phyloP scores from a whole-genome alignment of 2,329 filamentous ascomycete genomes.

The Aspergillus thermomutatus region DNA sequence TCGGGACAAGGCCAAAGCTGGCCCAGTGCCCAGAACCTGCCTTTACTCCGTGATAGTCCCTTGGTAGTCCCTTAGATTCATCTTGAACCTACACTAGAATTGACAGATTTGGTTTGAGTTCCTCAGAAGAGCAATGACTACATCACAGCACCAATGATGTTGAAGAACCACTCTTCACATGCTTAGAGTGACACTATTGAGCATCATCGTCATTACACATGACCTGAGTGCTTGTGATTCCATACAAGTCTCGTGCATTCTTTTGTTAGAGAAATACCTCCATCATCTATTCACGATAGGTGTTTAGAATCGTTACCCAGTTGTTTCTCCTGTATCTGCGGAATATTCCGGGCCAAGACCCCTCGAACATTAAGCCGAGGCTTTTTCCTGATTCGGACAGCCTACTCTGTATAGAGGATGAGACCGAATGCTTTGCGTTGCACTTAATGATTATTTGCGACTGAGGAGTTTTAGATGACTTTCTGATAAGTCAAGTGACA shows the following conservation, averaged over 20 bases:
- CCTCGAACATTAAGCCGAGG: constrained; percentile 8
- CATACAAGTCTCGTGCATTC: background rate
- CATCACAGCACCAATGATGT: background rate
- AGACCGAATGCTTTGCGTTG: background rate
- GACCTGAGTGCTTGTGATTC: background rate
- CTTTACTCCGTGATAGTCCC: background rate
- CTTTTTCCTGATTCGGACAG: constrained; percentile 1
- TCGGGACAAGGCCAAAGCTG: background rate
- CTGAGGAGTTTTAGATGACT: background rate
- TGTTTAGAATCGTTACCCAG: background rate
- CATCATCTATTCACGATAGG: background rate
- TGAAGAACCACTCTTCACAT: background rate
- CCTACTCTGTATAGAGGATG: background rate
- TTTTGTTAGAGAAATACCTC: background rate
- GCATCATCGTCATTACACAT: background rate
- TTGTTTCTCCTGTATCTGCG: background rate
- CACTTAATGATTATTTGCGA: background rate
- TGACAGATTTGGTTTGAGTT: background rate
- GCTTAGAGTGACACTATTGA: background rate
- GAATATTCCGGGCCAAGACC: constrained; percentile 11
- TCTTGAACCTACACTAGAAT: background rate
- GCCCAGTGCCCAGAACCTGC: background rate
- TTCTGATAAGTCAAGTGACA: background rate
- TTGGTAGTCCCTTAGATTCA: background rate
- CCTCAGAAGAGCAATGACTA: background rate